Evolutionary conservation across 2,329 filamentous ascomycete genomes (phyloP), one percentile per base, ranked within the genome.

Genomic region (Claviceps pazoutovae): DNA sequence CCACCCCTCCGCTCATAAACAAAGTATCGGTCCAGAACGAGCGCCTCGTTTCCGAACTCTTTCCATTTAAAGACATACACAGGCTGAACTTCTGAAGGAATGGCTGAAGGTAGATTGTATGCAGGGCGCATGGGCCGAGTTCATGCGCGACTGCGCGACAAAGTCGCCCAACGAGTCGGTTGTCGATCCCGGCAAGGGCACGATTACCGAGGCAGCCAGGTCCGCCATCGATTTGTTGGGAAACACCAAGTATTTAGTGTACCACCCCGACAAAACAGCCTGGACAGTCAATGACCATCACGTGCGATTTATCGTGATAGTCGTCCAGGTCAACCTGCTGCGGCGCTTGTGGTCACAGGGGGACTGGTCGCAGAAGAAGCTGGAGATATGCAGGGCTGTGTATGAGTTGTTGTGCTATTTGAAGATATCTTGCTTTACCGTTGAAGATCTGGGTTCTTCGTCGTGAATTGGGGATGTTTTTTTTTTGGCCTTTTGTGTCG

Each of bases 271-370:
- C 51, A 70, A 70, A 62, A 53, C 53, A 2, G 59, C 52, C 26
- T 70, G 67, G 68, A 61, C 61, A 19, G 47, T 55, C 43, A 62
- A 68, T 48, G 68, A 71, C 53, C 67, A 71, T 54, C 56, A 66
- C 46, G 59, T 68, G 42, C 65, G 68, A 38, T 71, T 71, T 61
- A 64, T 71, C 41, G 61, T 60, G 44, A 63, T 62, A 26, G 60
- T 68, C 38, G 54, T 68, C n/a, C 51, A 52, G 26, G 66, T 69
- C 55, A 68, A 66, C 50, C 56, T 65, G 55, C 56, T 69, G 46
- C 60, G 59, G 50, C 56, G 57, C 34, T 37, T 65, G 53, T 69
- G 66, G 67, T 57, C 56, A 19, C 51, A 51, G 17, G 36, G 43
- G 51, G 53, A 52, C 5, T 66, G 61, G 63, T 62, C 61, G 52